Percentiles rank a stretch among this genome's conserved stretches.
These are phyloP conservation scores for Albugo candida DNA, from an alignment of 352 stramenopile species.

Conservation along the genomic window DNA sequence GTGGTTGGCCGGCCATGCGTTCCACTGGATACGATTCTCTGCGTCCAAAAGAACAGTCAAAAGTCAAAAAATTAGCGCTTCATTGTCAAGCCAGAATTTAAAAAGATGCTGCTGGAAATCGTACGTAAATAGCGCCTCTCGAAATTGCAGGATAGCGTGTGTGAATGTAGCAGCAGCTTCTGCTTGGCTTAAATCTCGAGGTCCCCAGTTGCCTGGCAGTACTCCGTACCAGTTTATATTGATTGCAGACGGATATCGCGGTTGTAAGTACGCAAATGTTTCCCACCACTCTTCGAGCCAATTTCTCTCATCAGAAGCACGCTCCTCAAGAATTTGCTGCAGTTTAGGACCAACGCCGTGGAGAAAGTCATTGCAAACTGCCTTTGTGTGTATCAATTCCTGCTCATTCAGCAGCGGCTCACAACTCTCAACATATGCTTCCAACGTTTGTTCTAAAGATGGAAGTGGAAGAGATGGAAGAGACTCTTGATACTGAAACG, in stretches of 20 bases:
- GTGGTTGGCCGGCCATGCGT: conserved; percentile 82
- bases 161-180: conserved; percentile 77
- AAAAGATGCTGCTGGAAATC: too few species aligned
- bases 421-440: conserved; percentile 83
- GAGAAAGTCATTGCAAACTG: conserved; percentile 81
- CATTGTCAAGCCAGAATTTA: too few species aligned
- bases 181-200: conserved; percentile 82
- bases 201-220: conserved; percentile 81
- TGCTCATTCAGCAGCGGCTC: conserved; percentile 71
- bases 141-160: conserved; percentile 80
- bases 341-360: conserved; percentile 75
- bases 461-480: conserved; percentile 87
- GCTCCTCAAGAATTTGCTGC: conserved; percentile 76
- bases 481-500: conserved; percentile 66
- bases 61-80: too few species aligned
- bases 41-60: not conserved
- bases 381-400: conserved; percentile 83
- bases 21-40: conserved; percentile 87
- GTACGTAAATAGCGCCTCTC: conserved; percentile 74
- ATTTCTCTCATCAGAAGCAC: conserved; percentile 66
- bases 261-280: conserved; percentile 90
- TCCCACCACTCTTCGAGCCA: conserved; percentile 94
- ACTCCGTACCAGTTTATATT: conserved; percentile 98
- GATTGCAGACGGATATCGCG: conserved; percentile 86
- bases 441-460: conserved; percentile 83